A percentile compares a stretch with the other conserved stretches of the same genome.
Conservation (phyloP, 2,329 filamentous ascomycete species). For the Colletotrichum sp. region DNA sequence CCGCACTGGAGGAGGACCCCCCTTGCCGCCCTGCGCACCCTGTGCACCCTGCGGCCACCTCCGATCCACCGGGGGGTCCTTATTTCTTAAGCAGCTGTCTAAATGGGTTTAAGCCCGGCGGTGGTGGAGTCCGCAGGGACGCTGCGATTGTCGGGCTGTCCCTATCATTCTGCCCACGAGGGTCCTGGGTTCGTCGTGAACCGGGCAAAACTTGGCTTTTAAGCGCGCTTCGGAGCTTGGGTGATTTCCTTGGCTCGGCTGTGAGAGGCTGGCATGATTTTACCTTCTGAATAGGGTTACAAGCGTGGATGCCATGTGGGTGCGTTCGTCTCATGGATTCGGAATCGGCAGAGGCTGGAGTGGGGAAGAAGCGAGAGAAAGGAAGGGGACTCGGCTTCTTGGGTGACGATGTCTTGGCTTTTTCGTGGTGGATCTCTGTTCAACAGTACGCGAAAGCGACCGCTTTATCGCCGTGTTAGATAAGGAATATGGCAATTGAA, state of each 20-base stretch:
- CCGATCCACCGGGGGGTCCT: not conserved
- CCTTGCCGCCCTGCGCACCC: not conserved
- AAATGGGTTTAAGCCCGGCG: slow-evolving; percentile 1
- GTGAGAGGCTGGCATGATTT: not conserved
- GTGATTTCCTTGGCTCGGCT: not conserved
- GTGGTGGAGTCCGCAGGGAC: not conserved
- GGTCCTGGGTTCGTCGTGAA: not conserved
- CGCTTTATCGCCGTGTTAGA: fast-evolving
- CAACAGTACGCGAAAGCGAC: not conserved
- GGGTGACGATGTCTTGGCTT: not conserved
- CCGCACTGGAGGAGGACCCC: not conserved
- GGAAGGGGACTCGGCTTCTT: not conserved
- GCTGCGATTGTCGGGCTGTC: not conserved
- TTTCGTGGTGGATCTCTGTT: not conserved
- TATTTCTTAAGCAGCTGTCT: slow-evolving; percentile 1
- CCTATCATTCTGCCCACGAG: slow-evolving; percentile 5
- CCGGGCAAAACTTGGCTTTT: not conserved
- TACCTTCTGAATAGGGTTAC: slow-evolving; percentile 11
- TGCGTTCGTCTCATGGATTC: not conserved
- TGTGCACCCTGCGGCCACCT: slow-evolving; percentile 2
- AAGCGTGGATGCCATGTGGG: not conserved
- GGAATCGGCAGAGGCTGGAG: not conserved
- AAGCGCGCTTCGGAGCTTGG: not conserved
- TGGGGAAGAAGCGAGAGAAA: not conserved
- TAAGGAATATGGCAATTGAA: not conserved